Base-by-base conservation (phyloP, 192 early-diverging fungal genomes). In the Pilaira anomala region DNA sequence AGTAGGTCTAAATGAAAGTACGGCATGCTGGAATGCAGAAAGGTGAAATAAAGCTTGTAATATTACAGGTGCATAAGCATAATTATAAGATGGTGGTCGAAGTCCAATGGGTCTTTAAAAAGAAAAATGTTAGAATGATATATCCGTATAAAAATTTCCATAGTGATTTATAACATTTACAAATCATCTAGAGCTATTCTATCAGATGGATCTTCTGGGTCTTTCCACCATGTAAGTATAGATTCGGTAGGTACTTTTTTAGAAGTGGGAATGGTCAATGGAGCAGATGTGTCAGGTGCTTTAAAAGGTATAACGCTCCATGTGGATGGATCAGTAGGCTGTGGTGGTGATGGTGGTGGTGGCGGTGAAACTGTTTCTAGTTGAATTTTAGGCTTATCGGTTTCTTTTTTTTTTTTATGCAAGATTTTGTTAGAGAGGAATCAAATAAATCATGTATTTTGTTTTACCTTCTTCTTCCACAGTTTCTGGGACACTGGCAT, bases 11-110 rank as follows among this genome's bases (percentile, higher is more conserved):
- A 62, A 68, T 22, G 52, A 41, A 14, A 80, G 39, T 26, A 80
- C 40, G 2, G 67, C 60, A 11, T 57, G 19, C 53, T 66, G 60
- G 36, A 80, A 71, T 9, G 71, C n/a, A 11, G 71, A 56, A 12
- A 80, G 41, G 39, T 80, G 75, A 55, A 68, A 80, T 45, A 80
- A 60, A 2, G 75, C 65, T 67, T 75, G 78, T 22, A 80, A 30
- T 22, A 80, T 12, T 3, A 65, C 40, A 29, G 72, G 65, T 7
- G 66, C 36, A 49, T 48, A 78, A 33, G 65, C 24, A 16, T 68
- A 64, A 28, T 72, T 40, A 24, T 68, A 48, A 0, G 39, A 30
- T 8, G 60, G 58, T 19, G 76, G 69, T 14, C 63, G 62, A 26
- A 78, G 45, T 11, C 68, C 76, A 28, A 75, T 41, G 19, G 76